Conservation (phyloP, 495 filamentous ascomycete genomes). For the Daldinia concentrica region DNA sequence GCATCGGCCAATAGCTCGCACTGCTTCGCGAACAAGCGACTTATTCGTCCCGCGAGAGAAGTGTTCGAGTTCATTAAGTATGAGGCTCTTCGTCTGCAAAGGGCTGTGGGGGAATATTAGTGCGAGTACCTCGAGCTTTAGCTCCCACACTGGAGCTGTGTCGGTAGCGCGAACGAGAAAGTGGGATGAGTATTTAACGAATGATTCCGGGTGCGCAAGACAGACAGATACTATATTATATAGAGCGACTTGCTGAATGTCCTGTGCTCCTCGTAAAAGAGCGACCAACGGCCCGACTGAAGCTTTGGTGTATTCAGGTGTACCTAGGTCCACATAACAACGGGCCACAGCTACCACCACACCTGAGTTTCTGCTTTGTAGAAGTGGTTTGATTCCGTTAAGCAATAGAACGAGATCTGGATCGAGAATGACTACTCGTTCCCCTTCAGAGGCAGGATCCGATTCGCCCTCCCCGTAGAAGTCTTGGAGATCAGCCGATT, state of each 20-base stretch:
- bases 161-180: constrained; percentile 87
- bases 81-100: constrained; percentile 78
- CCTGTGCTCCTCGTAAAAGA: constrained; percentile 81
- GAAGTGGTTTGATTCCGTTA: constrained; percentile 78
- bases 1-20: constrained; percentile 91
- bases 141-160: constrained; percentile 81
- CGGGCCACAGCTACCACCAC: constrained; percentile 89
- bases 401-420: constrained; percentile 86
- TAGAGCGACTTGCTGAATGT: constrained; percentile 87
- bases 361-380: constrained; percentile 91
- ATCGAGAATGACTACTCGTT: constrained; percentile 72
- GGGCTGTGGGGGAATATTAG: constrained; percentile 87
- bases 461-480: constrained; percentile 75
- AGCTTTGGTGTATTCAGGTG: constrained; percentile 71
- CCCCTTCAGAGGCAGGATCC: constrained; percentile 57
- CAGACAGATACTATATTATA: constrained; percentile 94
- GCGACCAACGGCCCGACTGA: constrained; percentile 86
- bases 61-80: constrained; percentile 91
- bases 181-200: constrained; percentile 84
- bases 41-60: constrained; percentile 82
- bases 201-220: constrained; percentile 73
- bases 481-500: constrained; percentile 61
- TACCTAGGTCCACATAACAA: constrained; percentile 84
- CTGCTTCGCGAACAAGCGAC: constrained; percentile 83
- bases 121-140: constrained; percentile 91